Evolutionary conservation across 202 grass and related monocot species (phyloP), one percentile per base, ranked within the genome.

Genomic region (Schoenoplectus tabernaemontani): DNA sequence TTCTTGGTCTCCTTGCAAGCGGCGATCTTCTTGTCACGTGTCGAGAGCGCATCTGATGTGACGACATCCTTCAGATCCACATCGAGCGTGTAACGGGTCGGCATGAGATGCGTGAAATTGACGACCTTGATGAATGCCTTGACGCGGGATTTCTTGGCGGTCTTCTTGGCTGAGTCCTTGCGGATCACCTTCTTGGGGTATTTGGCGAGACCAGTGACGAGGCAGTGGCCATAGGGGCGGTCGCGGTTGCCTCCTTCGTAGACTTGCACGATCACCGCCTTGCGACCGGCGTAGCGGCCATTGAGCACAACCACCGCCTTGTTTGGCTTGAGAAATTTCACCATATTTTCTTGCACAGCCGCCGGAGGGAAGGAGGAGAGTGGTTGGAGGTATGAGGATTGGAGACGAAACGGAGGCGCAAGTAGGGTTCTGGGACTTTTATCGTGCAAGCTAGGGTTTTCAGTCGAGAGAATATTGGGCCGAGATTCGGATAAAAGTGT

Each of bases 71-170:
- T 92, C 75, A 92, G 30, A 59, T 92, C 90, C 44, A 92, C 90
- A 79, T 95, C 92, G 34, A 95, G 89, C 50, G 92, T 91, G 87
- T 95, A 95, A 66, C 92, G 86, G 64, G 92, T 95, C 72, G 92
- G 92, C 92, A 95, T 95, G 85, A 95, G 64, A 60, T 95, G 92
- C 22, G 89, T 87, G 87, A 89, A 92, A 82, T 92, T 92, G 50
- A 89, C 90, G 38, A 92, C 56, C 90, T 92, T 92, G 60, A 95
- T 60, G 83, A 95, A 95, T 46, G 85, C 86, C 87, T 95, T 95
- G 82, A 95, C 92, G 77, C 92, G 92, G 0, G 92, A 95, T 82
- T 95, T 94, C 92, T 95, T 95, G 12, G 89, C 92, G 43, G 92
- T 92, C 82, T 92, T 92, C 90, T 92, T 92, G 1, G 87, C 87